Evolutionary conservation across 2,329 filamentous ascomycete species (phyloP).

Genomic region (Colletotrichum sansevieriae): DNA sequence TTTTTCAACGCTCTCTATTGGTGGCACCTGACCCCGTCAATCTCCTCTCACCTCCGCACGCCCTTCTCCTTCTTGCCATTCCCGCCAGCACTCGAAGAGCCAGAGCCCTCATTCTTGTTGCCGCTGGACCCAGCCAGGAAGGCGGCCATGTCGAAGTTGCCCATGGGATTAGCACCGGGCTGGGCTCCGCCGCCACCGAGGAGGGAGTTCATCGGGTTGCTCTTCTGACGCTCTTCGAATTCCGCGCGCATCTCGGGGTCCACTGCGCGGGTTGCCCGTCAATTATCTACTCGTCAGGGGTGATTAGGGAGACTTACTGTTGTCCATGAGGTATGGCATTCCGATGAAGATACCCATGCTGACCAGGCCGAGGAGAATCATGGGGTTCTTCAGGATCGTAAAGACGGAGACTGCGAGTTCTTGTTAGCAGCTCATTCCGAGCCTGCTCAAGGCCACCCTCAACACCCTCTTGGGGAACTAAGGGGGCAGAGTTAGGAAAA

Average conservation of each 20-base stretch:
- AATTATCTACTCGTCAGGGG: neutral
- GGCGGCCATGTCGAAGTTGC: constrained; percentile 72
- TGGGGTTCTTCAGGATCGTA: constrained; percentile 89
- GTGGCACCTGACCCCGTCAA: neutral
- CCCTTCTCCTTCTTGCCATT: constrained; percentile 57
- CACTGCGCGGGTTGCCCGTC: constrained; percentile 68
- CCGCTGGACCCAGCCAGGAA: constrained; percentile 69
- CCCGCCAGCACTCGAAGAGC: constrained; percentile 43
- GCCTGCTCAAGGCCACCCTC: too few relatives aligned
- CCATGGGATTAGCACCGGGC: constrained; percentile 57
- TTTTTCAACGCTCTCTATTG: constrained; percentile 1
- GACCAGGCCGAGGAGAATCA: constrained; percentile 92
- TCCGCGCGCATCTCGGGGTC: constrained; percentile 95
- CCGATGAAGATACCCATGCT: constrained; percentile 88
- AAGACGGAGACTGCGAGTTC: constrained; percentile 76
- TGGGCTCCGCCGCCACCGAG: constrained; percentile 54
- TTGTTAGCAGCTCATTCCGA: neutral
- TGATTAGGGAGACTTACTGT: constrained; percentile 73
- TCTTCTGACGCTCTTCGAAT: constrained; percentile 90
- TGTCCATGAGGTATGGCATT: constrained; percentile 95
- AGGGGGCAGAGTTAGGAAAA: too few relatives aligned
- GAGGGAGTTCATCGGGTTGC: constrained; percentile 73
- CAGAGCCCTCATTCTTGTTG: constrained; percentile 56
- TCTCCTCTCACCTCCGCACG: constrained; percentile 50
- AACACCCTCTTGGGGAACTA: too few relatives aligned